Base-by-base conservation (phyloP, 140 eudicot species). In the Anethum foeniculum region DNA sequence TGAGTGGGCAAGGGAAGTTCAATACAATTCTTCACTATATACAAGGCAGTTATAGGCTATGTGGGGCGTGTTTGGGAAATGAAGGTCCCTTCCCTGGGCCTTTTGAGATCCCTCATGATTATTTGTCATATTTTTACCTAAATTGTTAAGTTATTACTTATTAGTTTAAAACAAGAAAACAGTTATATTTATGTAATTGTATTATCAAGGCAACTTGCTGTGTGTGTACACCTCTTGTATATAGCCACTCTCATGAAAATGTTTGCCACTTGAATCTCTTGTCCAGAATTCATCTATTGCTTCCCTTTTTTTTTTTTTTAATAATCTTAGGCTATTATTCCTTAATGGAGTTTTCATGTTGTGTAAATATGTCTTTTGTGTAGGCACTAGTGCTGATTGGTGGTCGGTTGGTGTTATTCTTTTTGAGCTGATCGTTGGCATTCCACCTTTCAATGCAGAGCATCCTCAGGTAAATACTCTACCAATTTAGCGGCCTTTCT, bases 381-480 rank as follows among this genome's bases (percentile, higher is more conserved):
- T 87, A 95, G 99, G 91, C 47, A 90, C 90, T 30, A 89, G 97
- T 76, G 99, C 99, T 28, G 99, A 95, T 85, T 95, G 99, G 99
- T 95, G 99, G 99, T 95, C 99, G 78, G 97, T 95, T 71, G 99
- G 99, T 75, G 96, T 95, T 77, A 95, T 95, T 79, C 81, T 95
- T 30, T 95, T 95, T 84, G 99, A 95, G 88, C 82, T 95, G 82
- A 91, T 92, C 71, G 97, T 95, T 64, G 99, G 99, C 72, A 91
- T 95, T 87, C 99, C 99, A 49, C 99, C 99, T 73, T 95, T 95
- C 90, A 95, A 95, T 84, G 99, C 99, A 21, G 99, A 90, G 79
- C 97, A 92, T 92, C 99, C 99, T 80, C 99, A 95, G 97, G 99
- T 95, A 73, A 38, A 71, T 69, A 18, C 67, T 64, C 48, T 23